A percentile compares a stretch with the other conserved stretches of the same genome.
Conservation (phyloP, 139 green algal genomes). For the Auxenochlorella pyrenoidosa region DNA sequence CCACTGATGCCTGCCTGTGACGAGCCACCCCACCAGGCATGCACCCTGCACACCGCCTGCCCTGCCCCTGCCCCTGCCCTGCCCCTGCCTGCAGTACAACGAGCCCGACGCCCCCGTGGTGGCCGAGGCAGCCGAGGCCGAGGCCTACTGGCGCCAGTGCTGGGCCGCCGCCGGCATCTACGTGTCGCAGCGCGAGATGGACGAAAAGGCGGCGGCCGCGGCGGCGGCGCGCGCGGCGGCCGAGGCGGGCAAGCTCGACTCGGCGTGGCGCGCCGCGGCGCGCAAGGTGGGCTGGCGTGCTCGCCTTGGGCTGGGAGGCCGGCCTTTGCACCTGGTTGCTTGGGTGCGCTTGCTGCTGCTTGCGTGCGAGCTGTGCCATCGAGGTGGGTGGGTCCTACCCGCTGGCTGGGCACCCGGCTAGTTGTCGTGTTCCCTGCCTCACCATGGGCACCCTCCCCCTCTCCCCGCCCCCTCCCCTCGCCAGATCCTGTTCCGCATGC, state of each 20-base stretch:
- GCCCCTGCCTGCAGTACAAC: conserved; percentile 42
- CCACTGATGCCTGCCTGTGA: too few species aligned
- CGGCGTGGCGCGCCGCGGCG: conserved; percentile 7
- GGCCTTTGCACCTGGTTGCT: too few species aligned
- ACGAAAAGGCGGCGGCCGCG: neutral
- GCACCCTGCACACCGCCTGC: conserved; percentile 3
- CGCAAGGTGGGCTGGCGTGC: conserved; percentile 24
- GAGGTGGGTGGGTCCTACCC: too few species aligned
- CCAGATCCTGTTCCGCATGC: conserved; percentile 24
- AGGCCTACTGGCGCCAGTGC: conserved; percentile 27
- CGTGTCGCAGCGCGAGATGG: neutral
- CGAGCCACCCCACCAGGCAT: too few species aligned
- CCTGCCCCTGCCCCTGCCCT: too few species aligned
- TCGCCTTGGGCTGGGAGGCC: too few species aligned
- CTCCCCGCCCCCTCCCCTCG: too few species aligned
- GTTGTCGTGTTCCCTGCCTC: too few species aligned
- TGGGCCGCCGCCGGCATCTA: conserved; percentile 28
- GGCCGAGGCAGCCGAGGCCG: conserved; percentile 11
- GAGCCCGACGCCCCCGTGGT: conserved; percentile 41
- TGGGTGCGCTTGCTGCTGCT: too few species aligned
- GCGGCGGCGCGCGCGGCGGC: neutral
- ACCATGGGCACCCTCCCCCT: too few species aligned
- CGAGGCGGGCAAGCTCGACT: conserved; percentile 7
- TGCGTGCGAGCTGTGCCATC: too few species aligned
- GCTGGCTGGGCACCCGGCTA: too few species aligned